Conservation (phyloP, 2,329 filamentous ascomycete genomes). For the Pseudogymnoascus sp. region DNA sequence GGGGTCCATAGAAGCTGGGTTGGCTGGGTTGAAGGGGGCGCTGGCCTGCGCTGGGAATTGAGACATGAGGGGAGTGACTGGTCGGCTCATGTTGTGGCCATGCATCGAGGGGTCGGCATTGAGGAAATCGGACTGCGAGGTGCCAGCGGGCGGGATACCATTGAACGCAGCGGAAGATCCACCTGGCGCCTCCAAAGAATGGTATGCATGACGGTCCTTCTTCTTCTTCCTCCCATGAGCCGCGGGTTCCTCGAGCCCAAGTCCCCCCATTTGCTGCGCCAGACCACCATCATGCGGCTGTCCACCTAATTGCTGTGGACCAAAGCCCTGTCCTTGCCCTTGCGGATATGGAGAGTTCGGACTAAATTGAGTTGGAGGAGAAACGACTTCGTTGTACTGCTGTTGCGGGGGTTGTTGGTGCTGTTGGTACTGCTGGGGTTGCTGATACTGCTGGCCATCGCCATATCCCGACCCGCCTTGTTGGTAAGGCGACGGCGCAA, state of each 20-base stretch:
- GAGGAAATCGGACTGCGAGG: slow-evolving; percentile 48
- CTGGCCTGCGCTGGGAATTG: slow-evolving; percentile 56
- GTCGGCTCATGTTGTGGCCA: slow-evolving; percentile 39
- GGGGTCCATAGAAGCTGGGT: slow-evolving; percentile 31
- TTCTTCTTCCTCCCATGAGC: slow-evolving; percentile 61
- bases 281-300: slow-evolving; percentile 42
- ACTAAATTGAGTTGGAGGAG: slow-evolving; percentile 5
- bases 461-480: slow-evolving; percentile 20
- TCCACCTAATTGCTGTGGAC: slow-evolving; percentile 27
- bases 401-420: slow-evolving; percentile 18
- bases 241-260: slow-evolving; percentile 53
- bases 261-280: slow-evolving; percentile 67
- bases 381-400: slow-evolving; percentile 10
- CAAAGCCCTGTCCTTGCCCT: slow-evolving; percentile 24
- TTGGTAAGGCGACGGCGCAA: slow-evolving; percentile 44
- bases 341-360: slow-evolving; percentile 22
- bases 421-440: slow-evolving; percentile 14
- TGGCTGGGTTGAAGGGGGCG: slow-evolving; percentile 41
- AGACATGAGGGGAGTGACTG: slow-evolving; percentile 37
- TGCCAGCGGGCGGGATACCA: slow-evolving; percentile 52
- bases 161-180: slow-evolving; percentile 63
- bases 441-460: slow-evolving; percentile 9
- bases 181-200: slow-evolving; percentile 67
- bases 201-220: slow-evolving; percentile 91
- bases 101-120: slow-evolving; percentile 43